Evolutionary conservation across 83 land plant species (phyloP), one percentile per base, ranked within the genome.

Genomic region (Picea engelmannii): DNA sequence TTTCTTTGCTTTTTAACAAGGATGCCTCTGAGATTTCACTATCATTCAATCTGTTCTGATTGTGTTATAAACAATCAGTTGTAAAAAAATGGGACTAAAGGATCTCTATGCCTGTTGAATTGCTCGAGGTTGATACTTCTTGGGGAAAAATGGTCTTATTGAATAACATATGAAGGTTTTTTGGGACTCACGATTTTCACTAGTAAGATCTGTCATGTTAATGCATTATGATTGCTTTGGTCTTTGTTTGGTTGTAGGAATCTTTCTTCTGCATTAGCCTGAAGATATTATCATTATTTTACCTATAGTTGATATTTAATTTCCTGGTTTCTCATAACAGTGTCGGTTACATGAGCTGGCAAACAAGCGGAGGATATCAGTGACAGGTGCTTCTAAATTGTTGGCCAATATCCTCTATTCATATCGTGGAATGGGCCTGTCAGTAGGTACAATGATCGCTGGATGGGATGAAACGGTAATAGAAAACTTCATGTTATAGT

Each of bases 401-500:
- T 86, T 97, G 52, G 98, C 99, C 18, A 97, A 97, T 86, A 97
- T 96, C 63, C 90, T 97, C 3, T 95, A 95, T 44, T 91, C 96
- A 13, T 97, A 97, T 68, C 93, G 99, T 44, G 96, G 98, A 80
- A 97, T 97, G 99, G 99, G 99, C 20, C 87, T 97, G 17, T 97
- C 99, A 20, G 90, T 97, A 78, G 99, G 99, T 62, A 97, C 99
- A 49, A 97, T 97, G 99, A 97, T 97, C 84, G 99, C 99, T 81
- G 99, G 99, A 65, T 97, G 98, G 98, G 99, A 97, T 86, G 99
- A 97, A 86, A 92, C 91, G 70, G 99, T 96, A 87, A 24, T 44
- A 20, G 24, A 31, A 31, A 21, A 24, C 52, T 42, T 40, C 12
- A 79, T 38, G 62, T 64, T n/a, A n/a, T 62, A 52, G 52, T 27